Percentiles rank a stretch among this genome's conserved stretches.
Evolutionary conservation across 176 grass and related monocot species (phyloP).

Genomic region (Paspalum vaginatum): DNA sequence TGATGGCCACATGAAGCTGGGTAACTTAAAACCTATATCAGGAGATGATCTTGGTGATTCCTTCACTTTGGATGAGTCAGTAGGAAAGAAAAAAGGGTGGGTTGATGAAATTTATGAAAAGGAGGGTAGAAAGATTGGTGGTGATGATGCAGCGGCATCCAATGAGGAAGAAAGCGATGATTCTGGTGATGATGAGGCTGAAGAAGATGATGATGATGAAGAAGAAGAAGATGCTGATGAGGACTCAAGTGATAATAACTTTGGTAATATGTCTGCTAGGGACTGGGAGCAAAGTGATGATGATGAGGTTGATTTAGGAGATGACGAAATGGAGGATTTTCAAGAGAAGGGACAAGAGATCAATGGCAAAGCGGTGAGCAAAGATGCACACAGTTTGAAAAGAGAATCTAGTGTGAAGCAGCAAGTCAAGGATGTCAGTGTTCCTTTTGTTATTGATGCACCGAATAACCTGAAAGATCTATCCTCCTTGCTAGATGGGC

Average conservation of each 20-base stretch:
- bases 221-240: slow-evolving; percentile 42
- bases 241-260: slow-evolving; percentile 58
- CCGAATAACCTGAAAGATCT: slow-evolving; percentile 71
- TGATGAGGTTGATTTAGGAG: slow-evolving; percentile 58
- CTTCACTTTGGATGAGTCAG: slow-evolving; percentile 52
- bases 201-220: slow-evolving; percentile 21
- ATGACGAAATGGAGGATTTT: slow-evolving; percentile 56
- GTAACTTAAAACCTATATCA: slow-evolving; percentile 70
- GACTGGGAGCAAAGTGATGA: slow-evolving; percentile 85
- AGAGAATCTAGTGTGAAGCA: slow-evolving; percentile 47
- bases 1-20: slow-evolving; percentile 34
- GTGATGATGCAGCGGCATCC: slow-evolving; percentile 53
- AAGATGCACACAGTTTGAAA: slow-evolving; percentile 34
- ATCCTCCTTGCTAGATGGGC: slow-evolving; percentile 72
- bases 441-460: slow-evolving; percentile 96
- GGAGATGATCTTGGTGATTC: slow-evolving; percentile 97
- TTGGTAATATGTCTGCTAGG: slow-evolving; percentile 61
- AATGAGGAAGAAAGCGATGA: slow-evolving; percentile 56
- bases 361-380: slow-evolving; percentile 40
- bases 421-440: slow-evolving; percentile 34
- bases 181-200: slow-evolving; percentile 40
- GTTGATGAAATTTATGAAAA: slow-evolving; percentile 69
- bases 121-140: slow-evolving; percentile 54
- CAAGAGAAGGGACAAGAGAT: slow-evolving; percentile 53
- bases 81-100: slow-evolving; percentile 62